A percentile compares a stretch with the other conserved stretches of the same genome.
Evolutionary conservation across 164 flowering plant species (phyloP).

Genomic region (grape (Vitis vinifera)): DNA sequence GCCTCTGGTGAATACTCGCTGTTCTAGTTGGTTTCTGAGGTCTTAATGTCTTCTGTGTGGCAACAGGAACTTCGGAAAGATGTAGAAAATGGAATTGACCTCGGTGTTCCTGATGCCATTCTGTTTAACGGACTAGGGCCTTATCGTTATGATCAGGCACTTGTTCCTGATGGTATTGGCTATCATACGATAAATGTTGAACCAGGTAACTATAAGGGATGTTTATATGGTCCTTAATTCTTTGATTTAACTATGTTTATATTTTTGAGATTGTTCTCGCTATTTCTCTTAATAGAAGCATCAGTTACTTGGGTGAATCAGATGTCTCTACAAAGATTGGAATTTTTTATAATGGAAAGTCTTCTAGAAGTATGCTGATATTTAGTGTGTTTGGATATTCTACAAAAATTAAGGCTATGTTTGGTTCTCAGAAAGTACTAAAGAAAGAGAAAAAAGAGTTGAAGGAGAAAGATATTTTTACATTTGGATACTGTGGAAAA

Average conservation of each 20-base stretch:
- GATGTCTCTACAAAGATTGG: neutral
- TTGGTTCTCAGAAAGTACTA: no score
- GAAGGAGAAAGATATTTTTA: no score
- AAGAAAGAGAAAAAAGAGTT: no score
- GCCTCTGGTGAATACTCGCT: neutral
- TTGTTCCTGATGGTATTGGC: constrained; percentile 57
- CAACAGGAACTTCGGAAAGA: constrained; percentile 68
- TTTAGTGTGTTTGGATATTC: neutral
- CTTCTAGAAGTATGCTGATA: neutral
- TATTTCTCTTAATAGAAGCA: neutral
- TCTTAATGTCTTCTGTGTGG: constrained; percentile 5
- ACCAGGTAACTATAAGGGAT: constrained; percentile 51
- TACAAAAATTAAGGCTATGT: neutral
- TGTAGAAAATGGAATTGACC: constrained; percentile 59
- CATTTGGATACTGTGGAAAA: no score
- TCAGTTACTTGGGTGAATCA: neutral
- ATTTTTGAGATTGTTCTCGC: neutral
- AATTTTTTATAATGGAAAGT: neutral
- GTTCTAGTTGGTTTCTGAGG: neutral
- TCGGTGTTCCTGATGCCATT: constrained; percentile 86
- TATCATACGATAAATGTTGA: constrained; percentile 69
- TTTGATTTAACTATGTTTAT: neutral
- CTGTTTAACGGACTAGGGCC: constrained; percentile 83
- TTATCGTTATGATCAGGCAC: constrained; percentile 51
- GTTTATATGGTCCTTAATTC: neutral